Percentiles rank a stretch among this genome's conserved stretches.
Conservation (phyloP, 2,329 filamentous ascomycete genomes). For the Colletotrichum sp. region DNA sequence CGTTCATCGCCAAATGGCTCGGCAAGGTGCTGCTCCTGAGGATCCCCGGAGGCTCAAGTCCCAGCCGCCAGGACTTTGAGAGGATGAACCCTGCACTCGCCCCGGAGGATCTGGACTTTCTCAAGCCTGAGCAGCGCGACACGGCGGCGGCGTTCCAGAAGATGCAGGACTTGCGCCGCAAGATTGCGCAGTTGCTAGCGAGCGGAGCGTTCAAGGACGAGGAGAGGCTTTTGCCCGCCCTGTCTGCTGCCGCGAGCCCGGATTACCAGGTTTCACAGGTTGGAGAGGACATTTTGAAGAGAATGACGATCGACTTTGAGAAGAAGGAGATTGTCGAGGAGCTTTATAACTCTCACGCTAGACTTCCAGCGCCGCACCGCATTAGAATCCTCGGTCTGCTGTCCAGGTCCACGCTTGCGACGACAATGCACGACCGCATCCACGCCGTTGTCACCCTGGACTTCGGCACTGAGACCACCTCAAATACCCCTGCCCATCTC, state of each 20-base stretch:
- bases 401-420: slow-evolving; percentile 77
- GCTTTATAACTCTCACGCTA: slow-evolving; percentile 77
- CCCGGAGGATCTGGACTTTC: slow-evolving; percentile 70
- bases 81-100: slow-evolving; percentile 59
- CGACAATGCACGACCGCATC: slow-evolving; percentile 71
- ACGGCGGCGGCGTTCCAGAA: slow-evolving; percentile 19
- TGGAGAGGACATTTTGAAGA: slow-evolving; percentile 89
- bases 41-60: slow-evolving; percentile 30
- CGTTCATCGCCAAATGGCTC: slow-evolving; percentile 76
- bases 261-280: slow-evolving; percentile 83
- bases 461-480: slow-evolving; percentile 39
- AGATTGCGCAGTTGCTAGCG: slow-evolving; percentile 73
- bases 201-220: slow-evolving; percentile 85
- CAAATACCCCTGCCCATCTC: slow-evolving; percentile 25
- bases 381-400: slow-evolving; percentile 78
- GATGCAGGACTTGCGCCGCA: slow-evolving; percentile 58
- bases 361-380: slow-evolving; percentile 74
- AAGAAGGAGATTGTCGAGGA: slow-evolving; percentile 64
- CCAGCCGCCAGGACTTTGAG: slow-evolving; percentile 22
- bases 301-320: slow-evolving; percentile 77
- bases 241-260: slow-evolving; percentile 82
- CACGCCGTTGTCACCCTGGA: slow-evolving; percentile 72
- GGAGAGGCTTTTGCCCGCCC: slow-evolving; percentile 82
- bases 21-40: slow-evolving; percentile 75
- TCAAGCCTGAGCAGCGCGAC: slow-evolving; percentile 63